Base-by-base conservation (phyloP, 768 basidiomycete species). In the Gymnopilus dilepis region DNA sequence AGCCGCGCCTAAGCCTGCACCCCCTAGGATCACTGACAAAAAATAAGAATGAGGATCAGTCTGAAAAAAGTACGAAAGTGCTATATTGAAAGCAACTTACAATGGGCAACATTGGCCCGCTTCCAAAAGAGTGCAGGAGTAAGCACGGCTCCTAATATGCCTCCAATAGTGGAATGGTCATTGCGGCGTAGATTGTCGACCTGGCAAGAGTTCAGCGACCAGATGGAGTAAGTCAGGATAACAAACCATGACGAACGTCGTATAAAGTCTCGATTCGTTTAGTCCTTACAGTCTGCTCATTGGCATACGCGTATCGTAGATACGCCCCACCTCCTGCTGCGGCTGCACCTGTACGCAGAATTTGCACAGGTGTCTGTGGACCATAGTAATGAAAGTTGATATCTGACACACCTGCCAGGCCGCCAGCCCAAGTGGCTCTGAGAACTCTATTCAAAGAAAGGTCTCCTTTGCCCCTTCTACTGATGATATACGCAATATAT, bases 81-180 rank as follows among this genome's bases (percentile, higher is more conserved):
- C 19, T 34, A 22, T 24, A 37, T 2, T n/a, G 42, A 28, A 8
- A 17, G 13, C 11, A 9, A 37, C 30, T 72, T 67, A 92, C 91
- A 68, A 65, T 92, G 85, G n/a, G 87, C 74, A 15, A 80, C 70
- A 33, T 74, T 78, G 31, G 89, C 90, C 56, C 83, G 81, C 51
- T 84, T 92, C 90, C 90, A 94, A 52, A 93, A 78, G 28, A 92
- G 55, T 2, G 90, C 88, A 3, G 92, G 88, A 4, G 82, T 83
- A 2, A 93, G 70, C 13, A 89, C 82, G 15, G 83, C 84, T 59
- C 80, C 83, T 21, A 94, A 73, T 48, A 93, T 68, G 19, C 81
- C 81, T 24, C 92, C 92, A 47, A 94, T 90, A 1, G 85, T 91
- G 21, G 90, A 82, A 69, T 91, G 87, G 71, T 94, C 92, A 57